Evolutionary conservation across 257 asterid species (phyloP).

Genomic region (Capsicum baccatum): DNA sequence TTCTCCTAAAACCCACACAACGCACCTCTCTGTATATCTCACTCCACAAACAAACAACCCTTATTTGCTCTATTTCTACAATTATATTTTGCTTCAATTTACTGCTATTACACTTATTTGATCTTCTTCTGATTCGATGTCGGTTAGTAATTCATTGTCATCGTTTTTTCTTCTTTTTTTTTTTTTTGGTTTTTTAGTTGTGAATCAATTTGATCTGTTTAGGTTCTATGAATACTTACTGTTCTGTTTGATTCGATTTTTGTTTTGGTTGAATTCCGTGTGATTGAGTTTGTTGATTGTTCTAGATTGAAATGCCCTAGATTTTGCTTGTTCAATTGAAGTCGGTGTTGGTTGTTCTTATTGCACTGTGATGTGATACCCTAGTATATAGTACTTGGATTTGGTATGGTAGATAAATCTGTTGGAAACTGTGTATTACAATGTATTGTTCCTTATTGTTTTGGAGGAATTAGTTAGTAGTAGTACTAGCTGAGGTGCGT

Average conservation of each 20-base stretch:
- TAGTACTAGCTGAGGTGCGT: no score
- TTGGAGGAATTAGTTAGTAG: no score
- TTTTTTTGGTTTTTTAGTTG: neutral
- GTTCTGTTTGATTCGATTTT: neutral
- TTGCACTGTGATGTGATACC: neutral
- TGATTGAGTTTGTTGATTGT: neutral
- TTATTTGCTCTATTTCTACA: neutral
- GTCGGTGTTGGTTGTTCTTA: neutral
- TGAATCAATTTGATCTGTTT: neutral
- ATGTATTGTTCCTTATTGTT: neutral
- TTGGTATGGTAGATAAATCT: neutral
- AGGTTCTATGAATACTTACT: neutral
- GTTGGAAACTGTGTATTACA: neutral
- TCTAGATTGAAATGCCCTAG: neutral
- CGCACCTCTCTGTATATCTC: neutral
- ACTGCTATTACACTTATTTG: neutral
- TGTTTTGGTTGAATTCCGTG: neutral
- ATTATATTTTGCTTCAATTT: neutral
- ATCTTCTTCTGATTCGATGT: conserved; percentile 4
- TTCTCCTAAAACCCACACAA: neutral
- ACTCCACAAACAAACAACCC: neutral
- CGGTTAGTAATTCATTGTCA: conserved; percentile 22
- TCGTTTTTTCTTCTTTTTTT: neutral
- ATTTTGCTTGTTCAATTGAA: neutral
- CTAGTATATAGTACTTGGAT: neutral